Base-by-base conservation (phyloP, 768 basidiomycete genomes). In the Serendipita vermifera region DNA sequence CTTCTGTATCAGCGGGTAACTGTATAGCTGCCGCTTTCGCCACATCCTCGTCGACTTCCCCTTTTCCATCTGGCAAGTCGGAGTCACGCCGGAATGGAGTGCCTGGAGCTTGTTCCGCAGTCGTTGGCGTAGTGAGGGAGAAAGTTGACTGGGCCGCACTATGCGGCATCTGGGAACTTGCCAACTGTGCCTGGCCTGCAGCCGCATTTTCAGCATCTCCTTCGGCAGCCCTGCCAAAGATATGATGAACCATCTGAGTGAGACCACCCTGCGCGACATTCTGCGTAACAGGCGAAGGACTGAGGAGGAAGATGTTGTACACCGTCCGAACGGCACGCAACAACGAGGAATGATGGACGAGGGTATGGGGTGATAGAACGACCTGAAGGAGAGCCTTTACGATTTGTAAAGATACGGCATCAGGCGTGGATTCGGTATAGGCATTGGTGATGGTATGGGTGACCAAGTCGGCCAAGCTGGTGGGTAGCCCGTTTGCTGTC, bases 191-290 rank as follows among this genome's bases (percentile, higher is more conserved):
- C 38, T 29, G 46, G 17, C 38, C 38, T 29, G 32, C 31, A 3
- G 27, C 43, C 11, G 56, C 24, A 33, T 29, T 36, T 17, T 35
- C 55, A n/a, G 36, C 15, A 5, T n/a, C 40, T 6, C 35, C 60
- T 9, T 59, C 53, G 17, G 39, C 39, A 1, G 58, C 38, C 20
- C 96, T 79, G 13, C 85, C 77, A 67, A 99, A 98, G 57, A 98
- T 82, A 64, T 97, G 93, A 63, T 96, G 87, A 2, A 98, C 92
- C 83, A 99, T 98, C 68, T 99, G 96, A 0, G 91, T 92, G 15
- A 99, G 77, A 15, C 93, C 91, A 17, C 94, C 96, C 69, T 99
- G 96, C 15, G 96, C 96, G 33, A 99, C 94, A 74, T 88, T 93
- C 70, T 98, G 96, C 62, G 94, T 98, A 51, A 92, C 86, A 3